These are phyloP conservation scores for Cystofilobasidium capitatum DNA, from an alignment of 768 basidiomycete genomes.

Conservation along the genomic window DNA sequence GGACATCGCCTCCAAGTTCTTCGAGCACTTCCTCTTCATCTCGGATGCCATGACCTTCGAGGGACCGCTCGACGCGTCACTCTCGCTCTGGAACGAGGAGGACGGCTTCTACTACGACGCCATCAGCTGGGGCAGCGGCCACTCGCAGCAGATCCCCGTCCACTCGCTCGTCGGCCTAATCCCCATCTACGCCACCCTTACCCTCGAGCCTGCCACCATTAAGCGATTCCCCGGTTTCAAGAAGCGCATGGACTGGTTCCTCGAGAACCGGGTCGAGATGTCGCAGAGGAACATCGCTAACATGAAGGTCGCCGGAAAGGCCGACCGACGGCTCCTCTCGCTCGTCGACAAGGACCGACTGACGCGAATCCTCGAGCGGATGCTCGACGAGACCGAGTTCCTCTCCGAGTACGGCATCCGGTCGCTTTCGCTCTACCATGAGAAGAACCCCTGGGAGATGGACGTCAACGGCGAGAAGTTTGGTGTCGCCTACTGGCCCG, in stretches of 20 bases:
- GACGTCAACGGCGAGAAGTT: conserved; percentile 83
- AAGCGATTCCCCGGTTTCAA: conserved; percentile 95
- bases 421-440: conserved; percentile 87
- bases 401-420: conserved; percentile 89
- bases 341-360: conserved; percentile 86
- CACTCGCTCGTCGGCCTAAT: conserved; percentile 95
- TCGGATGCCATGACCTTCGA: conserved; percentile 96
- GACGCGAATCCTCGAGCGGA: conserved; percentile 78
- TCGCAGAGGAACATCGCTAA: conserved; percentile 90
- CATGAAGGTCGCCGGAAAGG: conserved; percentile 73
- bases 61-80: conserved; percentile 59
- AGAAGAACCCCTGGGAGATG: conserved; percentile 90
- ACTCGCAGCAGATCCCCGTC: conserved; percentile 79
- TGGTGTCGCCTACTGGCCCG: conserved; percentile 94
- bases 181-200: conserved; percentile 87
- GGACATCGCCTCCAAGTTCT: conserved; percentile 86
- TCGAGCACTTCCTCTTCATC: conserved; percentile 92
- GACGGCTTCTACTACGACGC: conserved; percentile 99
- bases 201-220: conserved; percentile 77
- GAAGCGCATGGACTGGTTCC: conserved; percentile 98
- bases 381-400: conserved; percentile 96
- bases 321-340: conserved; percentile 76
- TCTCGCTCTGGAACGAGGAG: conserved; percentile 86
- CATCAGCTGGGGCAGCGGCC: conserved; percentile 66
- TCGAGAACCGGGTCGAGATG: conserved; percentile 80